phyloP scores from a whole-genome alignment of 1,284 basidiomycete genomes.

The Malassezia yamatoensis region DNA sequence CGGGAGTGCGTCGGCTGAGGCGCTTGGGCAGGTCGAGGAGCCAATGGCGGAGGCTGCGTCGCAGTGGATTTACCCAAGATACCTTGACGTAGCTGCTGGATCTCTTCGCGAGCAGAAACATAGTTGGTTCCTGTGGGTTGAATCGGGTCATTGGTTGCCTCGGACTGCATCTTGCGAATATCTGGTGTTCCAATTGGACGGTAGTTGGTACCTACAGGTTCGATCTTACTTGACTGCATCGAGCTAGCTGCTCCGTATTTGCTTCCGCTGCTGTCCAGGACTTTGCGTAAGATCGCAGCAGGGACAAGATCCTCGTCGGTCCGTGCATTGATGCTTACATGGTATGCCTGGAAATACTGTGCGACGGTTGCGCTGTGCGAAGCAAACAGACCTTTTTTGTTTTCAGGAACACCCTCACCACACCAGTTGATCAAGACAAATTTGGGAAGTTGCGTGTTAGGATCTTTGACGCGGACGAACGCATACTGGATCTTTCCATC shows the following conservation, averaged over 20 bases:
- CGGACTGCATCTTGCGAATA: constrained; percentile 36
- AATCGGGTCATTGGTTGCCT: constrained; percentile 32
- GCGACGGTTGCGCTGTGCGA: constrained; percentile 74
- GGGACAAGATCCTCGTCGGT: constrained; percentile 60
- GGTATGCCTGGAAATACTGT: constrained; percentile 66
- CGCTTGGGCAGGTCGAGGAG: neutral
- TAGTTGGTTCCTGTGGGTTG: constrained; percentile 39
- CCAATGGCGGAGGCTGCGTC: constrained; percentile 10
- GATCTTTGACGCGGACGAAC: constrained; percentile 76
- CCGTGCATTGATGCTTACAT: constrained; percentile 82
- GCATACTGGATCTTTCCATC: constrained; percentile 93
- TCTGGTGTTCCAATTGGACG: constrained; percentile 45
- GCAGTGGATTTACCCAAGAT: constrained; percentile 2
- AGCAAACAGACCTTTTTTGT: constrained; percentile 80
- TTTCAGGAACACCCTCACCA: constrained; percentile 87
- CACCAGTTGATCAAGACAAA: constrained; percentile 70
- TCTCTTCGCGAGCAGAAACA: constrained; percentile 34
- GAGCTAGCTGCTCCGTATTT: constrained; percentile 57
- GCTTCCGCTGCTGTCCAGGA: constrained; percentile 82
- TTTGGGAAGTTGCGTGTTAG: constrained; percentile 79
- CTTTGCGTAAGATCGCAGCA: constrained; percentile 58
- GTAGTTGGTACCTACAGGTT: constrained; percentile 35
- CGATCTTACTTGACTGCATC: constrained; percentile 33
- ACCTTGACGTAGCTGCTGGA: constrained; percentile 35
- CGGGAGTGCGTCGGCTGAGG: constrained; percentile 7